Conservation (phyloP, 129 eudicot genomes). For the Solidago caesia region DNA sequence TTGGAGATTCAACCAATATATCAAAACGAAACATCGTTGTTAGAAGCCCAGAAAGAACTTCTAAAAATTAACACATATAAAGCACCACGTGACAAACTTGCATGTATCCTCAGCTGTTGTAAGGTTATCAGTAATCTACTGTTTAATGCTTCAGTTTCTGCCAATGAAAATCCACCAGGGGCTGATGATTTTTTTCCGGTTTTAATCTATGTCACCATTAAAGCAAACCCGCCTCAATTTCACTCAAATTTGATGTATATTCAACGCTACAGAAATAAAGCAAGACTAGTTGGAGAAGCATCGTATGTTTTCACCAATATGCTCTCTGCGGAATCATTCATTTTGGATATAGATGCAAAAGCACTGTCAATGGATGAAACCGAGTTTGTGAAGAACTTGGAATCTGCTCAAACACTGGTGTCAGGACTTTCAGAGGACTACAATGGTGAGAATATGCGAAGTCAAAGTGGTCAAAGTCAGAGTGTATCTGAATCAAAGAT, state of each 20-base stretch:
- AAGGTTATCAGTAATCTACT: conserved; percentile 70
- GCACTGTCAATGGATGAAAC: conserved; percentile 78
- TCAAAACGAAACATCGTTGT: conserved; percentile 74
- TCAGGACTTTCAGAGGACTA: conserved; percentile 46
- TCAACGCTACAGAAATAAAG: conserved; percentile 62
- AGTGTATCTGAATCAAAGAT: conserved; percentile 22
- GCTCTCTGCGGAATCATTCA: conserved; percentile 81
- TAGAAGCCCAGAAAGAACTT: conserved; percentile 88
- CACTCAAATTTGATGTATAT: conserved; percentile 76
- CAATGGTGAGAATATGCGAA: conserved; percentile 25
- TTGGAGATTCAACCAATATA: conserved; percentile 63
- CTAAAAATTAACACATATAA: conserved; percentile 70
- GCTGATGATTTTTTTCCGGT: conserved; percentile 95
- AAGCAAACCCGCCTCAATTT: conserved; percentile 87
- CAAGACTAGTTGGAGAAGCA: conserved; percentile 63
- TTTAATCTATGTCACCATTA: conserved; percentile 70
- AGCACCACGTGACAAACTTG: conserved; percentile 93
- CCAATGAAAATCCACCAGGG: conserved; percentile 78
- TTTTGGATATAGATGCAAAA: conserved; percentile 54
- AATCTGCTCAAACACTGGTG: conserved; percentile 56
- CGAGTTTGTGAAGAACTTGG: conserved; percentile 64
- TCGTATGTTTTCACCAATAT: conserved; percentile 80
- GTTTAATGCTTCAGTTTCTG: conserved; percentile 53
- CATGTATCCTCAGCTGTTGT: conserved; percentile 80
- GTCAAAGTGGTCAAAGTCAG: conserved; percentile 33